A percentile compares a stretch with the other conserved stretches of the same genome.
Evolutionary conservation across 257 asterid species (phyloP).

Genomic region (Striga asiatica): DNA sequence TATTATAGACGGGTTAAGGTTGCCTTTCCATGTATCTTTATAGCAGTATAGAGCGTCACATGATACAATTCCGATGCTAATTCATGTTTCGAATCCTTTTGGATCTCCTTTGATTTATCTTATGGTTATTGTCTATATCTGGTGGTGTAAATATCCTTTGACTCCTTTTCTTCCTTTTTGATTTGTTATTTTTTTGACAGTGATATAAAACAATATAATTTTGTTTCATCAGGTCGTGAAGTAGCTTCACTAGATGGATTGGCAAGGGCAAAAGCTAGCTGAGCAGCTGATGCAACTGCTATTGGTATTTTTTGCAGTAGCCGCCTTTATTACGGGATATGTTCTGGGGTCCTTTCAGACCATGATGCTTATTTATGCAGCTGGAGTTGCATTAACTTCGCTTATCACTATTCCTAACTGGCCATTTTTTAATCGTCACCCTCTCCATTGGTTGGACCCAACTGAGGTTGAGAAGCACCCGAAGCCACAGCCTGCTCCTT

Average conservation of each 20-base stretch:
- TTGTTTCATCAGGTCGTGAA: neutral
- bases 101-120: neutral
- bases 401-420: constrained; percentile 55
- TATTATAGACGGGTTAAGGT: too few relatives aligned
- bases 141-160: too few relatives aligned
- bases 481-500: constrained; percentile 35
- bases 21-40: too few relatives aligned
- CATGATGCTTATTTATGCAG: constrained; percentile 49
- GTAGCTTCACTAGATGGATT: constrained; percentile 48
- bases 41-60: too few relatives aligned
- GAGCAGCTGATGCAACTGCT: constrained; percentile 70
- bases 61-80: neutral
- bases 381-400: constrained; percentile 55
- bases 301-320: constrained; percentile 43
- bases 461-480: constrained; percentile 57
- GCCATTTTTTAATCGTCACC: constrained; percentile 54
- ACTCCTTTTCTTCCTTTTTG: too few relatives aligned
- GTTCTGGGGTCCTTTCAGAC: constrained; percentile 52
- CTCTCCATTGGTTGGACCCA: constrained; percentile 67
- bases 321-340: constrained; percentile 49
- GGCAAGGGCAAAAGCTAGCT: constrained; percentile 78
- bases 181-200: neutral
- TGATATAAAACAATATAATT: neutral
- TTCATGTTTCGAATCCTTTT: neutral
- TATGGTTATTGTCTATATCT: neutral